These are phyloP conservation scores for Phytophthora brassicae DNA, from an alignment of 352 stramenopile species.

Conservation along the genomic window DNA sequence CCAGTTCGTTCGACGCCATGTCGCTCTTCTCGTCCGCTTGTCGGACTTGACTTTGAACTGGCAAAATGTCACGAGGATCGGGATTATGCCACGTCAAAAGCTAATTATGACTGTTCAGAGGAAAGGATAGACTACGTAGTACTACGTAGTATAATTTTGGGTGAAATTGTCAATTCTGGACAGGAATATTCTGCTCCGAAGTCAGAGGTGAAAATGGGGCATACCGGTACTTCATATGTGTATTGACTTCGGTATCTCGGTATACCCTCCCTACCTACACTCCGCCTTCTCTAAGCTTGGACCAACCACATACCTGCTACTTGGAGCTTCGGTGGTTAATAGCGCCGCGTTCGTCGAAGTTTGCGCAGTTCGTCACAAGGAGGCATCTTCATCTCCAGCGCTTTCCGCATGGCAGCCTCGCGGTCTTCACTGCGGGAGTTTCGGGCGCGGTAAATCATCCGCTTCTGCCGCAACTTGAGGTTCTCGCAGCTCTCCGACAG, in stretches of 20 bases:
- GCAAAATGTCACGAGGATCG: conserved; percentile 20
- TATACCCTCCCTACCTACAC: conserved; percentile 3
- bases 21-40: conserved; percentile 32
- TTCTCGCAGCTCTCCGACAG: conserved; percentile 81
- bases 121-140: no score
- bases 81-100: conserved; percentile 8
- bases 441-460: conserved; percentile 84
- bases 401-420: conserved; percentile 74
- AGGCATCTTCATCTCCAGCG: conserved; percentile 83
- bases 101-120: conserved; percentile 6
- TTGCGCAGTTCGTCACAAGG: conserved; percentile 79
- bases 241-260: conserved; percentile 19
- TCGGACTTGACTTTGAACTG: conserved; percentile 16
- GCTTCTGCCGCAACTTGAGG: conserved; percentile 84
- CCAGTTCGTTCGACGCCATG: conserved; percentile 86
- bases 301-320: conserved; percentile 12
- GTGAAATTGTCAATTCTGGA: neutral
- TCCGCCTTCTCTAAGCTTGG: conserved; percentile 23
- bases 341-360: conserved; percentile 64
- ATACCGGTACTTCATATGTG: conserved; percentile 17
- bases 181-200: conserved; percentile 14
- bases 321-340: conserved; percentile 30
- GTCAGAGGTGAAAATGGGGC: neutral
- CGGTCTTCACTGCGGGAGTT: conserved; percentile 77
- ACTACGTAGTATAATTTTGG: neutral